Base-by-base conservation (phyloP, 78 protist species). In the Polysphondylium violaceum region DNA sequence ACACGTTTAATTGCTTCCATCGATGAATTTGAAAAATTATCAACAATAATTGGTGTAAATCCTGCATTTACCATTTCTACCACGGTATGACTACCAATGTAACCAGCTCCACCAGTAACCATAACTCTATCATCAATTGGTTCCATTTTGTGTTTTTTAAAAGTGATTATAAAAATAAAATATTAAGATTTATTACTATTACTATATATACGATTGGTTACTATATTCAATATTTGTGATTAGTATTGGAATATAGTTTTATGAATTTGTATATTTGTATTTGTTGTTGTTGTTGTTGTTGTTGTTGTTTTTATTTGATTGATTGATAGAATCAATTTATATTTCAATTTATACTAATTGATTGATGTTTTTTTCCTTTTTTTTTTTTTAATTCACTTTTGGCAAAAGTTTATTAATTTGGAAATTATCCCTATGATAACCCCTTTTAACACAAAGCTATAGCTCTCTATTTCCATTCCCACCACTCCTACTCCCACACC, bases 41-140 rank as follows among this genome's bases (percentile, higher is more conserved):
- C 99, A n/a, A 97, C 65, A 1, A 98, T 93, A 17, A 96, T 85
- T 14, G 98, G 99, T 5, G 95, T 79, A 56, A 89, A 88, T 33
- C 98, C 98, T 14, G 86, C 60, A 19, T 74, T 31, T 44, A 96
- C 51, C 29, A 98, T 81, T 65, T 93, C 97, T 19, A 97, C 68
- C 3, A 76, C 94, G 2, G 95, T 93, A 92, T 98, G 99, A 53
- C 95, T 56, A 6, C 99, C 99, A 64, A 99, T 99, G 88, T 95
- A 99, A 38, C 99, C 99, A 23, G 98, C 98, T 0, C 99, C 99
- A 33, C 96, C 96, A 16, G 96, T 87, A n/a, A 93, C 96, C 59
- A 93, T 58, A 51, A 93, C 83, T 41, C 59, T 63, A 75, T 91
- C 87, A 64, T 83, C 91, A 21, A 83, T 83, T 53, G 91, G 91